These are phyloP conservation scores for Pyrrhoderma lamaoense DNA, from an alignment of 1,284 basidiomycete genomes.

Conservation along the genomic window DNA sequence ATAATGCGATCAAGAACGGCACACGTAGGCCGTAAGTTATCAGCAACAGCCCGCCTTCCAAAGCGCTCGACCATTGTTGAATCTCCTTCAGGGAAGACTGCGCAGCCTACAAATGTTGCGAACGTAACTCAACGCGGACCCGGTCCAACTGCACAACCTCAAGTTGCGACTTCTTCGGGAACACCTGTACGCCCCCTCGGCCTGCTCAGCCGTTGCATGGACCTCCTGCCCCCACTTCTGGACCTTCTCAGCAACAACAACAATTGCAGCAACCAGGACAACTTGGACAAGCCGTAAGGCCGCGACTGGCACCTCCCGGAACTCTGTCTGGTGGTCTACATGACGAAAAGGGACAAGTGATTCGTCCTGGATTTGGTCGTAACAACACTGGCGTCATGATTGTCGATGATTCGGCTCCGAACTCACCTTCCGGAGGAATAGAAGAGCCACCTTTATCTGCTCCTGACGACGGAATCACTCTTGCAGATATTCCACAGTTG, in stretches of 20 bases:
- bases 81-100: constrained; percentile 86
- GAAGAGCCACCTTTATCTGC: constrained; percentile 31
- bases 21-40: constrained; percentile 86
- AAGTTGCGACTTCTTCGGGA: constrained; percentile 27
- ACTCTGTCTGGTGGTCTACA: constrained; percentile 14
- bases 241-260: constrained; percentile 18
- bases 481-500: constrained; percentile 94
- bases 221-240: constrained; percentile 15
- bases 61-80: constrained; percentile 95
- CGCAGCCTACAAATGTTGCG: constrained; percentile 51
- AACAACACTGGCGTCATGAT: constrained; percentile 88
- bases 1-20: constrained; percentile 93
- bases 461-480: constrained; percentile 79
- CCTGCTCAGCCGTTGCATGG: constrained; percentile 15
- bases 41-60: constrained; percentile 81
- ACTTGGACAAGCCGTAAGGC: constrained; percentile 26
- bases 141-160: constrained; percentile 27
- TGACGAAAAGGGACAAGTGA: constrained; percentile 32
- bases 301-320: constrained; percentile 34
- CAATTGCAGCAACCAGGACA: constrained; percentile 23
- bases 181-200: constrained; percentile 19
- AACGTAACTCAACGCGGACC: constrained; percentile 34
- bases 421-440: constrained; percentile 50
- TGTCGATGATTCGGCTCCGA: constrained; percentile 74
- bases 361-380: constrained; percentile 70